Evolutionary conservation across 1,139 yeast genomes (phyloP), one percentile per base, ranked within the genome.

Genomic region (Taiozyma sp.): DNA sequence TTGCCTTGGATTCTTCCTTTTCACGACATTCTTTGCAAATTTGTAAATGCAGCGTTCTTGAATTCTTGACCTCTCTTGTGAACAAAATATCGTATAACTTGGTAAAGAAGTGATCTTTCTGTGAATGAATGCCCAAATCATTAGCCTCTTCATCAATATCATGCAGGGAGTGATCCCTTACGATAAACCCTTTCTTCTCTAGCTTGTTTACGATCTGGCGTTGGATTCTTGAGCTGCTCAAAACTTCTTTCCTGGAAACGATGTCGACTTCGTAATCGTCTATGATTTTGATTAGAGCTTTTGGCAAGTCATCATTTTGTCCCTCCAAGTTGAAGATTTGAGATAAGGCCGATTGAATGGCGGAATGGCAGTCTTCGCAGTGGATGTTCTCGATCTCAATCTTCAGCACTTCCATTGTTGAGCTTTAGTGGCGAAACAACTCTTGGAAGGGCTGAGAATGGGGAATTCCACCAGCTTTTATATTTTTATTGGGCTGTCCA

Each of bases 361-460:
- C 63, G 1, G 58, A 54, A 54, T 73, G 79, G 60, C 85, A 80
- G 43, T 74, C 75, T 11, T 65, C 68, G 59, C 85, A 81, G 59
- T 81, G 85, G 30, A 80, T 68, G 54, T 80, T 79, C 14, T 50
- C 16, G 14, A 55, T 45, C 11, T 47, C 48, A 2, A 55, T 21
- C 16, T 39, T 46, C 13, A 52, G 37, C 2, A 53, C 53, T 26
- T 52, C 48, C 54, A 53, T 55, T 11, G 10, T 40, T 44, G 16
- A n/a, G 16, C 13, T 5, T 3, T n/a, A 11, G 21, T 14, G n/a
- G 7, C 9, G 4, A 11, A 10, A 6, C 8, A 8, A 32, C 35
- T 32, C 6, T 8, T 32, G 3, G 9, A 6, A 14, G 14, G 9
- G 3, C 16, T 8, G 6, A 8, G 42, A 42, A 22, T 4, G 47